Evolutionary conservation across 768 basidiomycete genomes (phyloP), one percentile per base, ranked within the genome.

Genomic region (Termitomyces heimii): DNA sequence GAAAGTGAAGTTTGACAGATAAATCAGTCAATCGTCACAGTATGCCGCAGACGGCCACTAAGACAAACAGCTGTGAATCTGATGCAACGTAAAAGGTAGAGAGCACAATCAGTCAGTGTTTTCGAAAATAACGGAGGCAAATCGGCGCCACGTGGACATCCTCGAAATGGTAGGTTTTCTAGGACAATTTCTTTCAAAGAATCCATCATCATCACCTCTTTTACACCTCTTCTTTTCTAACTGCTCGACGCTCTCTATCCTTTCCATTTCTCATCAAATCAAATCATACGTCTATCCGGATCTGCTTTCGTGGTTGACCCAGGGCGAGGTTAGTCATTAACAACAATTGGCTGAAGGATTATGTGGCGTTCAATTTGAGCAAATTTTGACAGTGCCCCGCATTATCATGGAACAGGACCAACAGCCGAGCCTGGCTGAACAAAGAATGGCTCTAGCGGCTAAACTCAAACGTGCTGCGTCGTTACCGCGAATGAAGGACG

Each of bases 401-500:
- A 55, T 56, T 60, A 62, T 66, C 57, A 80, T 79, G 77, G 75
- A 79, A 62, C 73, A 70, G 61, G 78, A 78, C 57, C 74, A 74
- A 73, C 75, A 75, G 75, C 80, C 72, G 28, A 75, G 75, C 47
- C 73, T 72, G 61, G 77, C 77, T 56, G 89, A 94, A 69, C 88
- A 94, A 71, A 86, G 94, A 59, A 90, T 92, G 67, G 82, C 84
- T 54, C 90, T 93, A 12, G 88, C 96, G 47, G 92, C 92, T 45
- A 94, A 87, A 74, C 83, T 97, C 62, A 94, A 89, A 73, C 85
- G 94, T 64, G 94, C 94, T 43, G 91, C 93, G 54, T 95, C 93
- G 16, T 72, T 96, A 29, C 94, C 94, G 37, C 81, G 94, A 60
- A 91, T 91, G 86, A 93, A 93, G 70, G 89, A 93, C 70, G 93